These are phyloP conservation scores for Crithidia sp. DNA, from an alignment of 208 protist genomes.

Conservation along the genomic window DNA sequence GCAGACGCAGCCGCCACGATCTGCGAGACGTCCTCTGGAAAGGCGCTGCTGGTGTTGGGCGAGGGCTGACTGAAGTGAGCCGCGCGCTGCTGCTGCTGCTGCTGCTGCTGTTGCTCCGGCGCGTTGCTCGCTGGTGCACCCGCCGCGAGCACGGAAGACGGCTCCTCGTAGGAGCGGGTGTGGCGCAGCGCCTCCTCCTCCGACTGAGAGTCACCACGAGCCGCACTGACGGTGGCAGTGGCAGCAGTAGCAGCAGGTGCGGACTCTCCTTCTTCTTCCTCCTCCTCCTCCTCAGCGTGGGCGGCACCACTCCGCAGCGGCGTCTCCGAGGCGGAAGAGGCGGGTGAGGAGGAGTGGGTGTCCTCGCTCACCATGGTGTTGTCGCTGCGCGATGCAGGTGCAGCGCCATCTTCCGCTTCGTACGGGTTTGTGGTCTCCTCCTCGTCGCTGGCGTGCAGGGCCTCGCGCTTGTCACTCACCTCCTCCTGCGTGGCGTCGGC, in stretches of 20 bases:
- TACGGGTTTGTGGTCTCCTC: slow-evolving; percentile 41
- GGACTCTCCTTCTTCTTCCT: background rate
- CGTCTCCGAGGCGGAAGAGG: background rate
- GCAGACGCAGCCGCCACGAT: background rate
- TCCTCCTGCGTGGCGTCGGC: slow-evolving; percentile 1
- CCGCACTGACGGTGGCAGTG: background rate
- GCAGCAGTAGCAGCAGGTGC: background rate
- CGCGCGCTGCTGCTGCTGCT: slow-evolving; percentile 3
- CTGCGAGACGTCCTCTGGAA: slow-evolving; percentile 31
- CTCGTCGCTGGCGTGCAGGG: slow-evolving; percentile 45
- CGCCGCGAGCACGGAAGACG: background rate
- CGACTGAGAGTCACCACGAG: background rate
- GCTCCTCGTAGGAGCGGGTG: slow-evolving; percentile 20
- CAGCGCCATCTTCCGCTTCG: slow-evolving; percentile 26
- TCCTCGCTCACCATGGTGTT: slow-evolving; percentile 12
- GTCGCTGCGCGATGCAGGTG: slow-evolving; percentile 3
- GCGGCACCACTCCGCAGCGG: background rate
- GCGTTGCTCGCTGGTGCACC: slow-evolving; percentile 4
- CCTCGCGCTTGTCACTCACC: slow-evolving; percentile 16
- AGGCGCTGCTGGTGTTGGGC: slow-evolving; percentile 35
- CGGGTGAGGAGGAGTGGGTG: slow-evolving; percentile 22
- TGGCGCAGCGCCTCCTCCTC: slow-evolving; percentile 4
- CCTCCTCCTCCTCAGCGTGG: background rate
- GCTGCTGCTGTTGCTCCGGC: background rate
- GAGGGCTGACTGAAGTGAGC: background rate